A percentile compares a stretch with the other conserved stretches of the same genome.
These are phyloP conservation scores for Verticillium tricorpus DNA, from an alignment of 2,329 filamentous ascomycete species.

Conservation along the genomic window DNA sequence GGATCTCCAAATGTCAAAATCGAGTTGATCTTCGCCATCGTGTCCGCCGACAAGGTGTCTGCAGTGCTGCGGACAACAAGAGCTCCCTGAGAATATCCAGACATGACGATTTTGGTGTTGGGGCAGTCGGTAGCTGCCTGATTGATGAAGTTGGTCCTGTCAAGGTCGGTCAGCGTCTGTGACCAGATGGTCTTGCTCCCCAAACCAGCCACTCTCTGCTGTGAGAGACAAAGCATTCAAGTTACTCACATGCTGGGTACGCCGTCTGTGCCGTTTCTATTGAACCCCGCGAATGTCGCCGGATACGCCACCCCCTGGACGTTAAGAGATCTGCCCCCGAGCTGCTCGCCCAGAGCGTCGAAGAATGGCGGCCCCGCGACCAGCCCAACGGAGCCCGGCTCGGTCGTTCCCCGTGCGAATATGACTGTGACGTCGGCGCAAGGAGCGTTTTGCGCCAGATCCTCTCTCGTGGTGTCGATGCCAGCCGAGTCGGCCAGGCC, in stretches of 20 bases:
- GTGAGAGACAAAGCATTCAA: background rate
- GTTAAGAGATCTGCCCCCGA: slow-evolving; percentile 11
- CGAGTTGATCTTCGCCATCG: slow-evolving; percentile 20
- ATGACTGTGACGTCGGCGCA: slow-evolving; percentile 22
- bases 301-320: slow-evolving; percentile 22
- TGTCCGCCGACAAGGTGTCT: slow-evolving; percentile 12
- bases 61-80: slow-evolving; percentile 21
- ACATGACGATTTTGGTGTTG: slow-evolving; percentile 16
- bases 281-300: slow-evolving; percentile 20
- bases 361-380: slow-evolving; percentile 20
- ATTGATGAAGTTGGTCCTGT: slow-evolving; percentile 27
- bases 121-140: slow-evolving; percentile 22
- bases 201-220: background rate
- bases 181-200: too few relatives aligned
- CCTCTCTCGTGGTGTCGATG: slow-evolving; percentile 9
- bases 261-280: slow-evolving; percentile 14
- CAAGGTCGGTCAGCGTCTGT: background rate
- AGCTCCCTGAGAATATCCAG: slow-evolving; percentile 23
- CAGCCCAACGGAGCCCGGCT: slow-evolving; percentile 21
- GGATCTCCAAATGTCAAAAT: slow-evolving; percentile 26
- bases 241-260: slow-evolving; percentile 17
- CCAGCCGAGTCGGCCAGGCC: slow-evolving; percentile 9
- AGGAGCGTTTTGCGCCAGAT: slow-evolving; percentile 9
- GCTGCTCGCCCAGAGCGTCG: slow-evolving; percentile 9
- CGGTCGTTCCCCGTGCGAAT: slow-evolving; percentile 25